A percentile compares a stretch with the other conserved stretches of the same genome.
Conservation (phyloP, 148 eudicot genomes). For the Salicornia ramosissima region DNA sequence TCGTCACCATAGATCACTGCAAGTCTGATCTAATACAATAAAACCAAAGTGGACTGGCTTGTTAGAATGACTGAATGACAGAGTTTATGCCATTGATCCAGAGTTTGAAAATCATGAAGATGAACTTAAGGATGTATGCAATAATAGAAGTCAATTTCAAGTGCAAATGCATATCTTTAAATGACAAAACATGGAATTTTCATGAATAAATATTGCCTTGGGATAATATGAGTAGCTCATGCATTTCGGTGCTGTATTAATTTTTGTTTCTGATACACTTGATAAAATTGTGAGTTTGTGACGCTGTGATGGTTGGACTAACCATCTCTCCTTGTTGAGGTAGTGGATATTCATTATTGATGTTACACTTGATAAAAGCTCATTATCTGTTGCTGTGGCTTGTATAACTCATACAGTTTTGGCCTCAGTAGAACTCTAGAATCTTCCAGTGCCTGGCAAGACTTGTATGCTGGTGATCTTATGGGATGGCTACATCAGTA, state of each 20-base stretch:
- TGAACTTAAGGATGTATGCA: not conserved
- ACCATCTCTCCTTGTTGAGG: not conserved
- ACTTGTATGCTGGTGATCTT: not conserved
- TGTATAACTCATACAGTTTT: not conserved
- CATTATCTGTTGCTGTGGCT: not conserved
- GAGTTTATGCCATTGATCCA: not conserved
- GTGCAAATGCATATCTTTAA: too few relatives aligned
- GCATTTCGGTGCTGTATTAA: too few relatives aligned
- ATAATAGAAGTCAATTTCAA: not conserved
- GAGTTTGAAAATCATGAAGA: not conserved
- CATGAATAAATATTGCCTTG: too few relatives aligned
- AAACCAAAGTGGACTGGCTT: too few relatives aligned
- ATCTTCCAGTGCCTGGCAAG: not conserved
- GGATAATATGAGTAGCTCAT: too few relatives aligned
- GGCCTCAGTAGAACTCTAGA: not conserved
- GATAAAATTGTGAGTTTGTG: too few relatives aligned
- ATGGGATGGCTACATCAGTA: not conserved
- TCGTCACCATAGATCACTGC: too few relatives aligned
- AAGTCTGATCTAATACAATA: too few relatives aligned
- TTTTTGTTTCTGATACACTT: too few relatives aligned
- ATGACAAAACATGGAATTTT: too few relatives aligned
- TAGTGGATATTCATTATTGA: not conserved
- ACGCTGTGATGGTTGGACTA: not conserved
- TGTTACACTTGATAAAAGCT: not conserved
- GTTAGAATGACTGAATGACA: too few relatives aligned